These are phyloP conservation scores for Starmerella scarabaei DNA, from an alignment of 805 yeast genomes.

Conservation along the genomic window DNA sequence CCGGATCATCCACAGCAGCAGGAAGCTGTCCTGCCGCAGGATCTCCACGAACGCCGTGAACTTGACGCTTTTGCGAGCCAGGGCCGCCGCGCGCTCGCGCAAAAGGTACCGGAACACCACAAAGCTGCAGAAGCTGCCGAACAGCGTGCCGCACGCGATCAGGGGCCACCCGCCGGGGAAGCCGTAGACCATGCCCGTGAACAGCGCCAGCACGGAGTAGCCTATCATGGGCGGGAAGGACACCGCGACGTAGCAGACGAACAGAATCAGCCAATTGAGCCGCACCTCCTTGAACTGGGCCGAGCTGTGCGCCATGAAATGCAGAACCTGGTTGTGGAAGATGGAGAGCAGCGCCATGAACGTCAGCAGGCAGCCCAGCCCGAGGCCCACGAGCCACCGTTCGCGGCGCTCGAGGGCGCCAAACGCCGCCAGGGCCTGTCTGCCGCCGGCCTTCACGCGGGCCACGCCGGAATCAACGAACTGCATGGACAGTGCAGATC, in stretches of 20 bases:
- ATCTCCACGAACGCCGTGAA: conserved; percentile 66
- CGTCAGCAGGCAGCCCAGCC: conserved; percentile 17
- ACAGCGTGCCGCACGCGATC: conserved; percentile 51
- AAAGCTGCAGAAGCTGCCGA: conserved; percentile 70
- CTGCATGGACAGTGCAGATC: no score
- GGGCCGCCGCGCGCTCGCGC: conserved; percentile 40
- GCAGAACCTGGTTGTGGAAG: conserved; percentile 27
- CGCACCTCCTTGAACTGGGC: conserved; percentile 24
- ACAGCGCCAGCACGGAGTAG: conserved; percentile 51
- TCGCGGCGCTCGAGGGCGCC: conserved; percentile 19
- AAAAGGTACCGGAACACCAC: conserved; percentile 49
- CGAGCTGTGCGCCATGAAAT: conserved; percentile 25
- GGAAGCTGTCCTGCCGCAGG: conserved; percentile 54
- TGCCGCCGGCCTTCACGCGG: not conserved
- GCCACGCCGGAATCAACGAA: no score
- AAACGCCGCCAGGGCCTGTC: conserved; percentile 12
- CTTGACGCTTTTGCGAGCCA: conserved; percentile 49
- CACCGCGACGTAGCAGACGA: conserved; percentile 44
- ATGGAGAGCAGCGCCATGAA: conserved; percentile 23
- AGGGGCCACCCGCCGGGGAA: conserved; percentile 67
- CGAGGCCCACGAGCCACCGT: conserved; percentile 12
- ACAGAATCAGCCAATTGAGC: conserved; percentile 32
- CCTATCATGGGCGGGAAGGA: conserved; percentile 90
- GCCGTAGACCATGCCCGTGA: conserved; percentile 76
- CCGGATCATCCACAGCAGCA: conserved; percentile 58